Percentiles rank a stretch among this genome's conserved stretches.
phyloP scores from a whole-genome alignment of 2,329 filamentous ascomycete species.

The Metarhizium robertsii region DNA sequence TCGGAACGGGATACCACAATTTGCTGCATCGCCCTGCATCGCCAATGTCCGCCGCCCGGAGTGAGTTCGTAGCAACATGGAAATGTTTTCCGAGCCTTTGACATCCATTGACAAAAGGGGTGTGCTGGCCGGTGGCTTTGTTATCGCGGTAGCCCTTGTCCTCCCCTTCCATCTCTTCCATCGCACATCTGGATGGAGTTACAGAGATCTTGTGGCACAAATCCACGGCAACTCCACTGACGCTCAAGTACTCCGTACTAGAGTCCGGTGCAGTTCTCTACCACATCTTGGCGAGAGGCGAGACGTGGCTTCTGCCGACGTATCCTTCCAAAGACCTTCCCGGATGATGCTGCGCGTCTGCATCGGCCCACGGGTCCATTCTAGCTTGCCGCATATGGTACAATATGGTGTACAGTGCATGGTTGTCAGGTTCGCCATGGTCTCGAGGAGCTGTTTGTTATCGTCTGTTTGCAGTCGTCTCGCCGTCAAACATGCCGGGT shows the following conservation, averaged over 20 bases:
- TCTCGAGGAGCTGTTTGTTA: background rate
- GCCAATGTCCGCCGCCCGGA: background rate
- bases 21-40: background rate
- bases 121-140: background rate
- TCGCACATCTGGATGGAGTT: background rate
- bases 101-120: background rate
- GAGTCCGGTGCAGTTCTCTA: background rate
- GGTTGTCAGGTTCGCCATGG: too few relatives aligned
- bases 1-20: background rate
- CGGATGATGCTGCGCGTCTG: background rate
- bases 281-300: background rate
- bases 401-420: background rate
- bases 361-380: background rate
- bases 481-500: background rate
- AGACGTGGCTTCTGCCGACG: background rate
- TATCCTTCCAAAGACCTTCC: background rate
- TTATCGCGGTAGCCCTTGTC: background rate
- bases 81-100: background rate
- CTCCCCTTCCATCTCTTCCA: background rate
- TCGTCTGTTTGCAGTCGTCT: background rate
- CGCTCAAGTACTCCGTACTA: too few relatives aligned
- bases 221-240: too few relatives aligned
- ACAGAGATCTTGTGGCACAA: conserved; percentile 1
- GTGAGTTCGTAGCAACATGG: background rate
- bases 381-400: background rate